Conservation (phyloP, 1,284 basidiomycete genomes). For the Boletus sp. region DNA sequence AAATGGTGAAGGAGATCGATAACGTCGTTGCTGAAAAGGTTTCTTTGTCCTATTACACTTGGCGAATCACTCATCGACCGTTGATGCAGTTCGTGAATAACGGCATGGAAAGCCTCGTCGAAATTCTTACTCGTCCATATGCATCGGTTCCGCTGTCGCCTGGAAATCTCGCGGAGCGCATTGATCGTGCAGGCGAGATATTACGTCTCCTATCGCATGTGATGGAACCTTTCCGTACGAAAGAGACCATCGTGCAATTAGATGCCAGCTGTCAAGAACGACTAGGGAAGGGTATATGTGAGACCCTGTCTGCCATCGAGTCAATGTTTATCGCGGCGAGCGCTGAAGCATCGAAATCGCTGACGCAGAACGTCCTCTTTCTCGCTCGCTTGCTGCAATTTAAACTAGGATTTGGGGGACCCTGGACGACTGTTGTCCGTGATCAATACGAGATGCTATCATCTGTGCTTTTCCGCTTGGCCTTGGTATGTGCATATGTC, state of each 20-base stretch:
- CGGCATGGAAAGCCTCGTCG: conserved; percentile 62
- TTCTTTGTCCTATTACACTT: background rate
- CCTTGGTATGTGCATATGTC: conserved; percentile 45
- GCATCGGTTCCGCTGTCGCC: conserved; percentile 25
- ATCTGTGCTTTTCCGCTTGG: conserved; percentile 47
- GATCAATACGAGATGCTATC: conserved; percentile 45
- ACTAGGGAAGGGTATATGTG: conserved; percentile 46
- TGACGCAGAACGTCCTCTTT: conserved; percentile 42
- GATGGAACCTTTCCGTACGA: conserved; percentile 57
- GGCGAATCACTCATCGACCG: background rate
- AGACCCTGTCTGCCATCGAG: conserved; percentile 44
- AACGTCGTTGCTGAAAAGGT: conserved; percentile 66
- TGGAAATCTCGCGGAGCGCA: conserved; percentile 36
- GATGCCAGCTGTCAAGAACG: conserved; percentile 53
- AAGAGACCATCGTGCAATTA: conserved; percentile 42
- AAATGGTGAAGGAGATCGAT: conserved; percentile 69
- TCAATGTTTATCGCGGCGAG: conserved; percentile 29
- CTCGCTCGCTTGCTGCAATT: conserved; percentile 69
- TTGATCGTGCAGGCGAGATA: conserved; percentile 61
- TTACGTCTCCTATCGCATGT: conserved; percentile 66
- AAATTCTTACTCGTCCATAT: conserved; percentile 46
- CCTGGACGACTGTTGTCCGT: conserved; percentile 54
- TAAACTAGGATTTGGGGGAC: conserved; percentile 57
- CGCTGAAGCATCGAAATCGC: conserved; percentile 12
- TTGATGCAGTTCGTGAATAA: conserved; percentile 64